Percentiles rank a stretch among this genome's conserved stretches.
Evolutionary conservation across 139 green algal genomes (phyloP).

Genomic region (Dunaliella sp.): DNA sequence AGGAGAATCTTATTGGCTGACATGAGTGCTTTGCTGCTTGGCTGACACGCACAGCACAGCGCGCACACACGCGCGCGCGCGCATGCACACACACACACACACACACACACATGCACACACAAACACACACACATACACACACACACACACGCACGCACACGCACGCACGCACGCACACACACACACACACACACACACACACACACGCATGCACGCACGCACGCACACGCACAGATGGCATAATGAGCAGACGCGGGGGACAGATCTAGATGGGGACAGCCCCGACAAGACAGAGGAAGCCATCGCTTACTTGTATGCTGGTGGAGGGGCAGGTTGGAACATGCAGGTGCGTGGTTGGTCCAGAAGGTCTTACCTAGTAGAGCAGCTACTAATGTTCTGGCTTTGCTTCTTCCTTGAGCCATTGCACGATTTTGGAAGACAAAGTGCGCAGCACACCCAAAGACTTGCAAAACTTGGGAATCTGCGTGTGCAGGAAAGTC

Average conservation of each 20-base stretch:
- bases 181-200: not conserved
- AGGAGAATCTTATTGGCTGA: not conserved
- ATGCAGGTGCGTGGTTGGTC: no score
- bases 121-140: not conserved
- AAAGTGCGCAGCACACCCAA: no score
- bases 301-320: conserved; percentile 40
- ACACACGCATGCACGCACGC: not conserved
- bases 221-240: not conserved
- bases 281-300: conserved; percentile 46
- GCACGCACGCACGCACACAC: not conserved
- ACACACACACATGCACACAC: not conserved
- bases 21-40: not conserved
- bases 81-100: not conserved
- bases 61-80: not conserved
- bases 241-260: not conserved
- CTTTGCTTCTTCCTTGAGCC: not conserved
- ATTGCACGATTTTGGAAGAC: not conserved
- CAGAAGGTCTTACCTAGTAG: not conserved
- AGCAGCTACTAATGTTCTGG: not conserved
- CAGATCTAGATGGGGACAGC: not conserved
- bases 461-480: no score
- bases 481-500: no score
- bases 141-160: not conserved
- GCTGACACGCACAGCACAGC: not conserved
- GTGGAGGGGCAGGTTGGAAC: conserved; percentile 22